Percentiles rank a stretch among this genome's conserved stretches.
Conservation (phyloP, 768 basidiomycete species). For the Rhizopogon rudus region DNA sequence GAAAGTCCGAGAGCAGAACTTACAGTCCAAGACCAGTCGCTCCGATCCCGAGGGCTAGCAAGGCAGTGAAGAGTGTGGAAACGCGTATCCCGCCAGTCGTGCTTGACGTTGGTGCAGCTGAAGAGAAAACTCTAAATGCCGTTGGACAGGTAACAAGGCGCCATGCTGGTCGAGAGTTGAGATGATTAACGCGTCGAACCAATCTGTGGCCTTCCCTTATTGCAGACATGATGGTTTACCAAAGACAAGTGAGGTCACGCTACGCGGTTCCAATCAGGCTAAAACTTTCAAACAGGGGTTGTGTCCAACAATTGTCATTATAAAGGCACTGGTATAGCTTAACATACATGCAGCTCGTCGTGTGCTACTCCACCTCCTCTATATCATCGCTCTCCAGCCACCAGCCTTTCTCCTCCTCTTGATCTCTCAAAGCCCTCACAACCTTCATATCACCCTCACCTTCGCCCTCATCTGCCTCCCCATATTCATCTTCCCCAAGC, state of each 20-base stretch:
- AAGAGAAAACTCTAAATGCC: slow-evolving; percentile 1
- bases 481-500: slow-evolving; percentile 26
- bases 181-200: background rate
- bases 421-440: slow-evolving; percentile 17
- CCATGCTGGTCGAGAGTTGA: background rate
- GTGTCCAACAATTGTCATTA: background rate
- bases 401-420: slow-evolving; percentile 28
- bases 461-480: slow-evolving; percentile 20
- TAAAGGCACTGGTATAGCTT: background rate
- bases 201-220: background rate
- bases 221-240: background rate
- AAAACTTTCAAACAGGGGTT: no score
- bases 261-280: no score
- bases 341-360: background rate
- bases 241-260: background rate
- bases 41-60: slow-evolving; percentile 33
- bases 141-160: background rate
- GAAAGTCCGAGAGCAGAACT: slow-evolving; percentile 10
- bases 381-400: slow-evolving; percentile 57
- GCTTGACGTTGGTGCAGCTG: slow-evolving; percentile 4
- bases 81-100: slow-evolving; percentile 15
- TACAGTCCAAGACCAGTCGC: slow-evolving; percentile 42
- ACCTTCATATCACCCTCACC: slow-evolving; percentile 26
- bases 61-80: slow-evolving; percentile 33
- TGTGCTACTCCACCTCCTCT: slow-evolving; percentile 32